Percentiles rank a stretch among this genome's conserved stretches.
Conservation (phyloP, 306 rosid genomes). For the Ormosia semicastrata region DNA sequence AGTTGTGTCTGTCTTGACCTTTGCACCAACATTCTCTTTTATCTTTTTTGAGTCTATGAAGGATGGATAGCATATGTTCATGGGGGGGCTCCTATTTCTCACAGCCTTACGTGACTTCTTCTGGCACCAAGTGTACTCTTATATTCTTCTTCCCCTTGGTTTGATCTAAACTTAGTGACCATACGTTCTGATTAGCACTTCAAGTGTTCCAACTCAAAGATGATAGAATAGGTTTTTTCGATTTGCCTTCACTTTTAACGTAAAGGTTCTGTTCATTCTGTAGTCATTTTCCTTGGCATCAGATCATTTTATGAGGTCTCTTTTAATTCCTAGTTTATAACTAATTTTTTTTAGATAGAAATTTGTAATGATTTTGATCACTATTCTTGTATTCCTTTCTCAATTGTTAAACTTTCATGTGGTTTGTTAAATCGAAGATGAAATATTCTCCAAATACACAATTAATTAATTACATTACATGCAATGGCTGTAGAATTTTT, state of each 20-base stretch:
- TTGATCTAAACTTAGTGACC: neutral
- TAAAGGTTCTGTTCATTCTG: conserved; percentile 19
- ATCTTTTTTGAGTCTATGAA: neutral
- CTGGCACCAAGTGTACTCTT: conserved; percentile 7
- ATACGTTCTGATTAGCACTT: neutral
- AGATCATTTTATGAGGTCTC: neutral
- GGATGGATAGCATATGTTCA: neutral
- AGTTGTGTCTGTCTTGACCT: conserved; percentile 33
- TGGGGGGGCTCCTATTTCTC: conserved; percentile 16
- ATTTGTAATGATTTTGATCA: neutral
- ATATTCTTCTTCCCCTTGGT: conserved; percentile 7
- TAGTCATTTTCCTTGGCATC: neutral
- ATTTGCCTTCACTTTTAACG: conserved; percentile 21
- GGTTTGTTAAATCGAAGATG: neutral
- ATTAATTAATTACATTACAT: neutral
- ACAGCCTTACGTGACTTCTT: conserved; percentile 23
- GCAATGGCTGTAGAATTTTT: neutral
- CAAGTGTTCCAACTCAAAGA: neutral
- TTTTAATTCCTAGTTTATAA: neutral
- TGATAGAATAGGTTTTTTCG: neutral
- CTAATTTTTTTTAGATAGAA: neutral
- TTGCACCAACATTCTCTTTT: conserved; percentile 51
- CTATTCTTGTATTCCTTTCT: neutral
- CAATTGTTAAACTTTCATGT: neutral
- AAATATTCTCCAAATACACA: neutral